Base-by-base conservation (phyloP, 257 asterid species). In the Jasminum sambac region DNA sequence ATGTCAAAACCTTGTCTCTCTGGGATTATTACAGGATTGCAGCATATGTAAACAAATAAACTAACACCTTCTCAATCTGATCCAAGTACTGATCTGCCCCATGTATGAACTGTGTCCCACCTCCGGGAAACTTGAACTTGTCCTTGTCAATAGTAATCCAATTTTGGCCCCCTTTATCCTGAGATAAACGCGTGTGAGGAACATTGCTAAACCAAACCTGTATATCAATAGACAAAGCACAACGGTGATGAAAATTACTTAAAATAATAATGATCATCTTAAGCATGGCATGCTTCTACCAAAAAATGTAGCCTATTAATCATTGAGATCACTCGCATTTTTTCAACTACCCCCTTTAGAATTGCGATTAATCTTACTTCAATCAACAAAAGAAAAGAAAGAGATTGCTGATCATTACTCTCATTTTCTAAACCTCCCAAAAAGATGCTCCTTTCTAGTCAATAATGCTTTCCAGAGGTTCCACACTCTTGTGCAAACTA, bases 151-250 rank as follows among this genome's bases (percentile, higher is more conserved):
- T 64, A 19, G 84, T 16, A 67, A 94, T 90, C 98, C 98, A 94
- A 77, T 91, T 94, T 76, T 94, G 96, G 48, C 98, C 97, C 62
- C 97, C 98, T 76, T 91, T 94, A 79, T 94, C 96, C 82, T 91
- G 96, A 14, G 86, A 96, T 73, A 94, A 81, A 69, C 95, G 89
- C 23, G 98, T 89, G 69, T 91, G 98, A 61, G 98, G 98, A 61
- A 94, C 96, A 78, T 94, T 91, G 85, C 95, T 89, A 83, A 90
- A 94, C 98, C 97, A 94, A 55, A 94, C 96, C 98, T 94, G 81
- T 64, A 81, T 63, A 43, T 36, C 58, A 70, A 1, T 58, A 66
- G 40, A 19, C 74, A 6, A 69, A 21, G 48, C 14, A 65, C 5
- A 30, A 17, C 19, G 25, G 36, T 71, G 58, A 61, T 66, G 77